Percentiles rank a stretch among this genome's conserved stretches.
Conservation (phyloP, 495 filamentous ascomycete genomes). For the Podospora conica region DNA sequence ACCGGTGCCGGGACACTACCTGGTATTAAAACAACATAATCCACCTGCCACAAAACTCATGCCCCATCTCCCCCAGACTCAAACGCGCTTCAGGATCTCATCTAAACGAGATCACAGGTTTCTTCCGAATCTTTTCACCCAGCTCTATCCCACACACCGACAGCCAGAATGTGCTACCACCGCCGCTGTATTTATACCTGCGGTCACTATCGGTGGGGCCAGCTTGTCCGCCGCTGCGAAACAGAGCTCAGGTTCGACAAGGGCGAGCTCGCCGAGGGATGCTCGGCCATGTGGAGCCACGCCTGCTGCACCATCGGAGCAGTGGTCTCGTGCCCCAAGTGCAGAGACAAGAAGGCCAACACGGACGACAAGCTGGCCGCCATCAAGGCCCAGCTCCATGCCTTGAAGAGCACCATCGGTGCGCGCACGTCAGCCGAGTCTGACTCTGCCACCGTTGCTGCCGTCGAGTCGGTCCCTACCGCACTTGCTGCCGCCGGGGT, state of each 20-base stretch:
- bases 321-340: constrained; percentile 13
- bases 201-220: constrained; percentile 21
- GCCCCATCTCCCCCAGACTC: not conserved
- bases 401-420: not conserved
- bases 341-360: not conserved
- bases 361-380: not conserved
- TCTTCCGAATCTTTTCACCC: not conserved
- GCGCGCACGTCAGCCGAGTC: not conserved
- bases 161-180: constrained; percentile 30
- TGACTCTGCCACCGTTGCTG: not conserved
- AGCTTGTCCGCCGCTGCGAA: constrained; percentile 12
- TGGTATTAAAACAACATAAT: not conserved
- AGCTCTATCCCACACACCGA: not conserved
- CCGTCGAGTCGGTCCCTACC: not conserved
- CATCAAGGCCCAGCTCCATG: constrained; percentile 7
- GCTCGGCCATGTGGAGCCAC: constrained; percentile 22
- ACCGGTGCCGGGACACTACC: not conserved
- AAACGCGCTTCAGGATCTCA: not conserved
- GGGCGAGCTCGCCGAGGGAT: constrained; percentile 15
- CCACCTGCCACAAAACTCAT: not conserved
- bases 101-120: not conserved
- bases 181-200: constrained; percentile 23
- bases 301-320: constrained; percentile 15
- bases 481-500: too few species aligned
- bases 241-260: constrained; percentile 13